A percentile compares a stretch with the other conserved stretches of the same genome.
phyloP scores from a whole-genome alignment of 352 stramenopile species.

The Hyaloperonospora brassicae region DNA sequence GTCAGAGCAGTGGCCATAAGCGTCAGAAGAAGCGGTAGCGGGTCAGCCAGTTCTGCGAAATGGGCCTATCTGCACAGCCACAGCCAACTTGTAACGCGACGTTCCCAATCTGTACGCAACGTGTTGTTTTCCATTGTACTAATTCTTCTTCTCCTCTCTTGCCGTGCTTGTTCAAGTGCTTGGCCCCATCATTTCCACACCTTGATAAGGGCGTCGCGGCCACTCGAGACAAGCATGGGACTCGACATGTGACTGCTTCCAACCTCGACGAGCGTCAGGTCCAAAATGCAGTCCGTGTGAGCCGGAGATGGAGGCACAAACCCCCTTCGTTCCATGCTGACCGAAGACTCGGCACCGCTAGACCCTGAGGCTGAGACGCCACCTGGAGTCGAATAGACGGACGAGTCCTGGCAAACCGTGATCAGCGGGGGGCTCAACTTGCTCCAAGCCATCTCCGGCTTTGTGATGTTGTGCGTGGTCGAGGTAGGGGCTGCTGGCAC shows the following conservation, averaged over 20 bases:
- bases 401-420: constrained; percentile 80
- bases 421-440: constrained; percentile 78
- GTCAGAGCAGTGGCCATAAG: constrained; percentile 25
- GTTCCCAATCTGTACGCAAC: constrained; percentile 12
- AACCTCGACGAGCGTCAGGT: constrained; percentile 92
- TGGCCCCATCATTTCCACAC: constrained; percentile 81
- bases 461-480: constrained; percentile 42
- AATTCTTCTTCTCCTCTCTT: constrained; percentile 17
- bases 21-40: constrained; percentile 36
- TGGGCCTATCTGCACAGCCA: neutral
- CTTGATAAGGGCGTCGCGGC: constrained; percentile 94
- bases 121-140: constrained; percentile 8
- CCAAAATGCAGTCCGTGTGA: constrained; percentile 92
- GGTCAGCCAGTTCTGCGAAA: neutral
- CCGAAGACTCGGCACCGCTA: constrained; percentile 57
- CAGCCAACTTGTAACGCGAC: constrained; percentile 1
- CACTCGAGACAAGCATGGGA: constrained; percentile 89
- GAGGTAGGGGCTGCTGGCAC: constrained; percentile 21
- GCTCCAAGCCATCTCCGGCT: constrained; percentile 83
- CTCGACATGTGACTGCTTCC: constrained; percentile 43
- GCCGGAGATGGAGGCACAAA: constrained; percentile 77
- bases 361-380: constrained; percentile 36
- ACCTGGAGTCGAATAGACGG: constrained; percentile 47
- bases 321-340: constrained; percentile 84
- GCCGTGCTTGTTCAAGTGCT: constrained; percentile 8